Base-by-base conservation (phyloP, 225 moss, liverwort and hornwort species). In the Marchantia paleacea region DNA sequence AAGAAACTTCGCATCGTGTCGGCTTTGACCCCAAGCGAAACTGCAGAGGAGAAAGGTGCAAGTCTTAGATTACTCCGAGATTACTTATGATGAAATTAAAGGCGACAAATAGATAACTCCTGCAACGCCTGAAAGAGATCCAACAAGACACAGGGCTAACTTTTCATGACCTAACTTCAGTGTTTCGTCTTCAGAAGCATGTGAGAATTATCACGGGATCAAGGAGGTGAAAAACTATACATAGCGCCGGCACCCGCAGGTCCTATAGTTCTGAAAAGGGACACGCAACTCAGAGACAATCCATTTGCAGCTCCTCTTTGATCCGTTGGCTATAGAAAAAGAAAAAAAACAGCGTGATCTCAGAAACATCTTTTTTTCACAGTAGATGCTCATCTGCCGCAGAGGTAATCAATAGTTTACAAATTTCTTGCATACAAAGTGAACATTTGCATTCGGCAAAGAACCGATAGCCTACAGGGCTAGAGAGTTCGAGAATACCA, bases 281-380 rank as follows among this genome's bases (percentile, higher is more conserved):
- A 95, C n/a, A 93, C 90, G 75, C 84, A 77, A 73, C 92, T 92
- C 82, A 93, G 85, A 20, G 90, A 77, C 75, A 97, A 79, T 51
- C 97, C 97, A 79, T 97, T 97, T 74, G 95, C 93, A 81, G 88
- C 90, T 86, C 91, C 97, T 69, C 92, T 89, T 80, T 88, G 85
- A 28, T 83, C 81, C 71, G 82, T 81, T 72, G 84, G 69, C 94
- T 97, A 89, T 55, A 55, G 30, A 73, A 12, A 22, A 57, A 13
- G 8, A 12, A 12, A 57, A 13, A 57, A 57, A 57, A 19, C 19
- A 12, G 57, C 19, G 57, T 57, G 19, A 57, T 12, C 57, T 57
- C 19, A 57, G 19, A 57, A 9, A 57, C 8, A 12, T 57, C 39
- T 2, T 39, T 19, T 3, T 57, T 12, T 57, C 19, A 57, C 19